Percentiles rank a stretch among this genome's conserved stretches.
Evolutionary conservation across 371 early-diverging fungal species (phyloP).

Genomic region (Lichtheimia hyalospora): DNA sequence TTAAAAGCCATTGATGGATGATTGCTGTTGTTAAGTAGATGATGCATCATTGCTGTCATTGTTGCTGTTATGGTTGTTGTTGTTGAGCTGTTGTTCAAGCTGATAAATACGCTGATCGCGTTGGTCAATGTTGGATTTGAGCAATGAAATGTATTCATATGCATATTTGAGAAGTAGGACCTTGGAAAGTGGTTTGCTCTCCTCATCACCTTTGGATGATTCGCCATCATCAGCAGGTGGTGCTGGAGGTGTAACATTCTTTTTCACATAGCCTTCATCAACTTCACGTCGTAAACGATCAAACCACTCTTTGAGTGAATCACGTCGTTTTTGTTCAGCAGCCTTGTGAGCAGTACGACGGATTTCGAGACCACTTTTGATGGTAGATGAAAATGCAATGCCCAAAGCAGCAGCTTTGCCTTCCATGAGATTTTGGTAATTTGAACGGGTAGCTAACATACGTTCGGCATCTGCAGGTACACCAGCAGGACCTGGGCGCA

Average conservation of each 20-base stretch:
- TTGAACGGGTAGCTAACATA: conserved; percentile 75
- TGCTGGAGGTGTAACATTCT: conserved; percentile 23
- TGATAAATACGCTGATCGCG: conserved; percentile 21
- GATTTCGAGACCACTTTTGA: conserved; percentile 72
- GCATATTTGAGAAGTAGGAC: conserved; percentile 52
- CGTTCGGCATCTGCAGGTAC: conserved; percentile 38
- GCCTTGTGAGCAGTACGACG: conserved; percentile 85
- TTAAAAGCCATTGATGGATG: too few relatives aligned
- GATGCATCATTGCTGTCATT: not conserved
- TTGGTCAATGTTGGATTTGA: conserved; percentile 35
- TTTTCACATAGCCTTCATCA: conserved; percentile 61
- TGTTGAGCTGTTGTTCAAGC: conserved; percentile 8
- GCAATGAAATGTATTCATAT: conserved; percentile 57
- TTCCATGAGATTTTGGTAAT: conserved; percentile 83
- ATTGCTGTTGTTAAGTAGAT: too few relatives aligned
- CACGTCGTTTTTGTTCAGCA: conserved; percentile 92
- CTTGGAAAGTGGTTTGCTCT: conserved; percentile 44
- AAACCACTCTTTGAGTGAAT: conserved; percentile 86
- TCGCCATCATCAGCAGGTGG: conserved; percentile 1
- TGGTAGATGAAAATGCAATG: conserved; percentile 66
- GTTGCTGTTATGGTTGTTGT: not conserved
- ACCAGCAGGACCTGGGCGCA: conserved; percentile 13
- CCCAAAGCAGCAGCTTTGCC: conserved; percentile 79
- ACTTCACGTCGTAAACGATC: conserved; percentile 69
- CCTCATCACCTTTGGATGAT: conserved; percentile 5